These are phyloP conservation scores for Penicillium simplicissimum DNA, from an alignment of 495 filamentous ascomycete species.

Conservation along the genomic window DNA sequence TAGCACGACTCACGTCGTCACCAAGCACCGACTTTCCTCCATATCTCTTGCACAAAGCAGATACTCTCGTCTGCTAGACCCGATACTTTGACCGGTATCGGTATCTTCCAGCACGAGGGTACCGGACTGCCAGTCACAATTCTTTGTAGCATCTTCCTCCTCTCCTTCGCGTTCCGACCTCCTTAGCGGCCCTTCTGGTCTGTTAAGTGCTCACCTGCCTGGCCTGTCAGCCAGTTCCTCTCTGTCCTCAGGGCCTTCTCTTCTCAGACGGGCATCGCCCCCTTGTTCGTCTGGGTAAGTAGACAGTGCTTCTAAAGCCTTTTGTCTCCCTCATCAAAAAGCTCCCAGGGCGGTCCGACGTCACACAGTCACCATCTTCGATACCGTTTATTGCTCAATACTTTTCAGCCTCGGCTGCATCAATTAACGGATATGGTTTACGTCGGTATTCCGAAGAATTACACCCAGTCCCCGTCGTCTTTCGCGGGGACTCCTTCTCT, in stretches of 20 bases:
- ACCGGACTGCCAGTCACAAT: conserved; percentile 71
- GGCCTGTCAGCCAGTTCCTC: conserved; percentile 61
- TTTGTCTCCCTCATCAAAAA: conserved; percentile 31
- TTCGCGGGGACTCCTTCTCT: conserved; percentile 76
- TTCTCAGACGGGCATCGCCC: conserved; percentile 82
- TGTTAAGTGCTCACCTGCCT: conserved; percentile 51
- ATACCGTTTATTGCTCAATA: conserved; percentile 13
- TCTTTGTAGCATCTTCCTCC: conserved; percentile 80
- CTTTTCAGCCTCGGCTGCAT: conserved; percentile 25
- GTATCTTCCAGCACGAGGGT: conserved; percentile 73
- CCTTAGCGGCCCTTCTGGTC: conserved; percentile 70
- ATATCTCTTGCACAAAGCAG: conserved; percentile 48
- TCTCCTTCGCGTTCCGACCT: conserved; percentile 74
- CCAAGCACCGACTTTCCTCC: conserved; percentile 14
- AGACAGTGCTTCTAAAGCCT: conserved; percentile 61
- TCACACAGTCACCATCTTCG: conserved; percentile 26
- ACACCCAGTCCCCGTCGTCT: conserved; percentile 77
- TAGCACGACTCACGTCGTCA: conserved; percentile 61
- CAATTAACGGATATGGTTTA: conserved; percentile 72
- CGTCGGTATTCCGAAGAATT: conserved; percentile 73
- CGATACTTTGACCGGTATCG: conserved; percentile 90
- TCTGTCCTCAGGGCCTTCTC: conserved; percentile 81
- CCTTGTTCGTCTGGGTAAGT: conserved; percentile 83
- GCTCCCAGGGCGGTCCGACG: conserved; percentile 31
- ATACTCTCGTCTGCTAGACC: conserved; percentile 87